Conservation (phyloP, 2,329 filamentous ascomycete genomes). For the Mycosphaerella sp. region DNA sequence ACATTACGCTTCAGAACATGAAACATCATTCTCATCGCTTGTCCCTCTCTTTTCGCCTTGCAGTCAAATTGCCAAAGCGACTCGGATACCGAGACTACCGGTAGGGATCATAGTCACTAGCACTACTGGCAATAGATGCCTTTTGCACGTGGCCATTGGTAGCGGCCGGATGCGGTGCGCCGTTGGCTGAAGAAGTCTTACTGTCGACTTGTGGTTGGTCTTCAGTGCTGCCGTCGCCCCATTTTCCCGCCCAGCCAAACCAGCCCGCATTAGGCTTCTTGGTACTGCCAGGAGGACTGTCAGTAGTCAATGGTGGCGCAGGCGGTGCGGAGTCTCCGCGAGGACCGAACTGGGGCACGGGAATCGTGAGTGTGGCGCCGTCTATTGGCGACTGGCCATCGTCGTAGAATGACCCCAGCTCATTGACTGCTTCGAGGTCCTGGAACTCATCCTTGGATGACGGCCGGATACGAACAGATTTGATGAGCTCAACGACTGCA, state of each 20-base stretch:
- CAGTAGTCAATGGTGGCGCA: background rate
- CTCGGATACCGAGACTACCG: slow-evolving; percentile 20
- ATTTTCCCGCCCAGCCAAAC: slow-evolving; percentile 25
- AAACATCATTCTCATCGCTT: slow-evolving; percentile 4
- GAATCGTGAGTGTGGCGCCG: slow-evolving; percentile 12
- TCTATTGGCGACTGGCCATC: slow-evolving; percentile 13
- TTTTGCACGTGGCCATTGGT: slow-evolving; percentile 14
- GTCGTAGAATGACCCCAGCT: slow-evolving; percentile 25
- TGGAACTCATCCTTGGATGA: slow-evolving; percentile 22
- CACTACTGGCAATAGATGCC: slow-evolving; percentile 12
- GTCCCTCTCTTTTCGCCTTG: slow-evolving; percentile 1
- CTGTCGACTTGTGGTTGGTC: slow-evolving; percentile 9
- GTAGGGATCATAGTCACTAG: slow-evolving; percentile 24
- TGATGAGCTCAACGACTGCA: slow-evolving; percentile 78
- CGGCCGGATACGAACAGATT: slow-evolving; percentile 69
- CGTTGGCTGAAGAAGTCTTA: slow-evolving; percentile 5
- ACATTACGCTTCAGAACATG: slow-evolving; percentile 1
- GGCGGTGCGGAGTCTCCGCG: slow-evolving; percentile 1
- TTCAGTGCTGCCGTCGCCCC: slow-evolving; percentile 15
- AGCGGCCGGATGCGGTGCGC: slow-evolving; percentile 3
- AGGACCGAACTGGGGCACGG: slow-evolving; percentile 11
- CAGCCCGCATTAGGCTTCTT: slow-evolving; percentile 21
- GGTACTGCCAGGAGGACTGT: background rate
- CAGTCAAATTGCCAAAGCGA: slow-evolving; percentile 3
- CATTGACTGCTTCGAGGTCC: slow-evolving; percentile 22